Percentiles rank a stretch among this genome's conserved stretches.
Evolutionary conservation across 768 basidiomycete species (phyloP).

Genomic region (Lanmaoa rubissima): DNA sequence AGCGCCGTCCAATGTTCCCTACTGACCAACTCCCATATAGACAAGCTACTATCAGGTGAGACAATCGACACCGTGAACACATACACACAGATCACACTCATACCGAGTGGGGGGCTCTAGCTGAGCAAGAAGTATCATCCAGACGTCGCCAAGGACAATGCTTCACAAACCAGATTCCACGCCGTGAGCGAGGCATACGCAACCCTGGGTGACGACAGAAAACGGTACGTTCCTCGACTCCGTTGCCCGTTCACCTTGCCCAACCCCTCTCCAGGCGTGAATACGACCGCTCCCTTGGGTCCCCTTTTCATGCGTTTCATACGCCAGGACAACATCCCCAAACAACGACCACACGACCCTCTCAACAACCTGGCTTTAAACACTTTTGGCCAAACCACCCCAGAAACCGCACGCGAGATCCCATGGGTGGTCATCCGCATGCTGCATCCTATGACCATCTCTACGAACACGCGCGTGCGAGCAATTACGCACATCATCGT

Average conservation of each 20-base stretch:
- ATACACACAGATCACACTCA: neutral
- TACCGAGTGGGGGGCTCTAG: slow-evolving; percentile 20
- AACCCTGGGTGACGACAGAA: slow-evolving; percentile 44
- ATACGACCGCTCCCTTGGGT: slow-evolving; percentile 28
- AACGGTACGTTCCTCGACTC: slow-evolving; percentile 32
- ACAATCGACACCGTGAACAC: neutral
- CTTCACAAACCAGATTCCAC: slow-evolving; percentile 41
- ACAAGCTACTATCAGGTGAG: slow-evolving; percentile 33
- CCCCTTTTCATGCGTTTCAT: slow-evolving; percentile 9
- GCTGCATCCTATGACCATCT: slow-evolving; percentile 9
- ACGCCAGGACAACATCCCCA: slow-evolving; percentile 26
- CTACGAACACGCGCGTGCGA: slow-evolving; percentile 7
- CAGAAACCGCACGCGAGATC: slow-evolving; percentile 19
- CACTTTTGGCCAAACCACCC: slow-evolving; percentile 29
- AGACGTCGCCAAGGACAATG: slow-evolving; percentile 39
- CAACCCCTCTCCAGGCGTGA: slow-evolving; percentile 24
- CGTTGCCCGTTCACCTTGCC: neutral
- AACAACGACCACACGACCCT: slow-evolving; percentile 28
- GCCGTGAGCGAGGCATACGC: slow-evolving; percentile 48
- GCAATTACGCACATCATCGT: neutral
- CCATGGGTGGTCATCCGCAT: slow-evolving; percentile 6
- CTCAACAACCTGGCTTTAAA: slow-evolving; percentile 25
- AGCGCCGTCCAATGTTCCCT: neutral
- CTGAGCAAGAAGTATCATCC: slow-evolving; percentile 50
- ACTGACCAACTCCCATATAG: slow-evolving; percentile 11